These are phyloP conservation scores for Lolium rigidum DNA, from an alignment of 176 grass and related monocot genomes.

Conservation along the genomic window DNA sequence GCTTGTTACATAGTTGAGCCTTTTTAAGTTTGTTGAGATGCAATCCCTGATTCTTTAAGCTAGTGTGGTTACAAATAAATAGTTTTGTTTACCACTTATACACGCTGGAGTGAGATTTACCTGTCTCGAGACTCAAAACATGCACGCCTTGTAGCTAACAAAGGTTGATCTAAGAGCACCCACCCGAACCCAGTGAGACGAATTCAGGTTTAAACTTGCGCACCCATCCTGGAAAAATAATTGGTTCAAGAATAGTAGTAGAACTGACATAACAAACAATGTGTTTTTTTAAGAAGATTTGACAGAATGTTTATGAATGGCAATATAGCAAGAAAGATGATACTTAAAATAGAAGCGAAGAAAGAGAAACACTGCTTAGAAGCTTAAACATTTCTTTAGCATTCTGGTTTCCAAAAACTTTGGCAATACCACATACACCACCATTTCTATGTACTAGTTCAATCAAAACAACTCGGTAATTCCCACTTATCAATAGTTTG, in stretches of 20 bases:
- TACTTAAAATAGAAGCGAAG: background rate
- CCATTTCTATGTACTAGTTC: background rate
- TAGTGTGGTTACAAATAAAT: background rate
- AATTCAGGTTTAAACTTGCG: background rate
- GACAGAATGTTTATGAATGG: background rate
- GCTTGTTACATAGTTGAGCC: background rate
- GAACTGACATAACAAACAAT: conserved; percentile 10
- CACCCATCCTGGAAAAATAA: conserved; percentile 13
- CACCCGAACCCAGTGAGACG: conserved; percentile 14
- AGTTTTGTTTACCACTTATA: background rate
- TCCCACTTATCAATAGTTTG: background rate
- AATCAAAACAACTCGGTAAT: conserved; percentile 19
- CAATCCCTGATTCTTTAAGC: conserved; percentile 18
- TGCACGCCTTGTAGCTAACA: background rate
- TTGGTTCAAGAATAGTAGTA: background rate
- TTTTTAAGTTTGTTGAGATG: background rate
- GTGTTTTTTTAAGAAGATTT: conserved; percentile 15
- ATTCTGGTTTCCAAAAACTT: conserved; percentile 12
- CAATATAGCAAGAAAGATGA: conserved; percentile 10
- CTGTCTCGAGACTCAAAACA: background rate
- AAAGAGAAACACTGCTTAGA: conserved; percentile 7
- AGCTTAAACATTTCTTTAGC: background rate
- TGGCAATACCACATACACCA: background rate
- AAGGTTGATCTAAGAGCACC: background rate
- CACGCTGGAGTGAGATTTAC: conserved; percentile 5